Conservation (phyloP, 148 eudicot genomes). For the Amaranthus hypochondriacus region DNA sequence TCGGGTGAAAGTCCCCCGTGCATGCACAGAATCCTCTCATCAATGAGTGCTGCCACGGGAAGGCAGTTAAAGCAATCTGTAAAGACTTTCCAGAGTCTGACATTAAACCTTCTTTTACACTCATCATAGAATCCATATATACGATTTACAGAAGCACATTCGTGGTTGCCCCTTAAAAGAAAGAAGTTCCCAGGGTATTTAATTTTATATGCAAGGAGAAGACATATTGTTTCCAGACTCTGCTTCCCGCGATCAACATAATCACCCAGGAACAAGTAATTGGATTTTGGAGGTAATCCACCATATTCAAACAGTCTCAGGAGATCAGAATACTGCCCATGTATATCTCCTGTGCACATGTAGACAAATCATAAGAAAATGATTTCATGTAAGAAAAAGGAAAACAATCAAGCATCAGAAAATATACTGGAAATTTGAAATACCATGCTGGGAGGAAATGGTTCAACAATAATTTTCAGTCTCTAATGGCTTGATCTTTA, state of each 20-base stretch:
- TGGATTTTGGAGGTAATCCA: conserved; percentile 34
- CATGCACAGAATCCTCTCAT: conserved; percentile 30
- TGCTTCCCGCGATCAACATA: conserved; percentile 39
- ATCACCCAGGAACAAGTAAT: conserved; percentile 33
- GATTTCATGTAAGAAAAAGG: not conserved
- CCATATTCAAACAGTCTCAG: conserved; percentile 31
- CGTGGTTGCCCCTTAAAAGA: conserved; percentile 35
- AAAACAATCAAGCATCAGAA: too few species aligned
- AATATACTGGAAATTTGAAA: too few species aligned
- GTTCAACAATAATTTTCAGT: too few species aligned
- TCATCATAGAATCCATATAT: conserved; percentile 36
- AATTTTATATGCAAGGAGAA: conserved; percentile 34
- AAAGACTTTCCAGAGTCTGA: conserved; percentile 33
- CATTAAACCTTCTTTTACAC: conserved; percentile 32
- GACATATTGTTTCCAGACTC: conserved; percentile 37
- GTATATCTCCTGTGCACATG: conserved; percentile 29
- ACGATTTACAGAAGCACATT: conserved; percentile 36
- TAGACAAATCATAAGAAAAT: conserved; percentile 5
- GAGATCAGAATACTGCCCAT: conserved; percentile 35
- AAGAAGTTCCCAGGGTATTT: conserved; percentile 30
- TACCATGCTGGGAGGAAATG: too few species aligned
- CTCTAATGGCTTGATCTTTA: too few species aligned
- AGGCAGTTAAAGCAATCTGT: conserved; percentile 33
- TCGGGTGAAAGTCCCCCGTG: conserved; percentile 36
- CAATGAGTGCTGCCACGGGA: conserved; percentile 31